Evolutionary conservation across 352 stramenopile genomes (phyloP), one percentile per base, ranked within the genome.

Genomic region (Pythium sukuiense): DNA sequence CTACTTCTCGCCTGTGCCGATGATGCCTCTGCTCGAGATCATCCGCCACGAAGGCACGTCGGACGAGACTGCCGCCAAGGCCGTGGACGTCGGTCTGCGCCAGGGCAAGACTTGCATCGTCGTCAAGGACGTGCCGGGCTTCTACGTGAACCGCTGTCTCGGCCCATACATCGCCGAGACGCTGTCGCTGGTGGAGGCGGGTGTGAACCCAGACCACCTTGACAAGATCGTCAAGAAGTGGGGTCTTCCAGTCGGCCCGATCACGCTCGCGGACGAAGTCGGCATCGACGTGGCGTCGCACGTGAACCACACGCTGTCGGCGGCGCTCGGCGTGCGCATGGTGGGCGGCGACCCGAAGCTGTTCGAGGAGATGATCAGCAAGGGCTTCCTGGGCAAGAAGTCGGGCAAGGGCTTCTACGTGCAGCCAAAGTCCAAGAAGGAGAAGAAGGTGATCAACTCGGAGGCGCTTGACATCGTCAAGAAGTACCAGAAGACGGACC

Each of bases 121-220:
- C 50, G 96, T 99, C 50, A 99, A 99, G 82, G 97, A 99, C 77
- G 96, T 99, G 1, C 96, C 97, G n/a, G 97, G 97, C 45, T 99
- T 99, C 74, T 99, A 99, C 73, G 97, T 99, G 33, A 99, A 99
- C 83, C 88, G 97, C 29, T 99, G 95, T 76, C 85, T 99, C 37
- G 96, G 95, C 27, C 97, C 97, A 20, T 99, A 98, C 73, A 91
- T 96, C 59, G 85, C 87, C 29, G 84, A 97, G 76, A 91, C 93
- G 27, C 83, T 96, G n/a, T 87, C 92, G n/a, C 73, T 99, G 9
- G 80, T 98, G 3, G 81, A 90, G 49, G 90, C 93, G 71, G 97
- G 97, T 63, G 96, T 98, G 27, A 76, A 86, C 16, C 85, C 98
- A 6, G 94, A 99, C 63, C 83, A 93, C 61, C 77, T 99, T 3